phyloP scores from a whole-genome alignment of 2,329 filamentous ascomycete species.

The Fusarium subtropicale region DNA sequence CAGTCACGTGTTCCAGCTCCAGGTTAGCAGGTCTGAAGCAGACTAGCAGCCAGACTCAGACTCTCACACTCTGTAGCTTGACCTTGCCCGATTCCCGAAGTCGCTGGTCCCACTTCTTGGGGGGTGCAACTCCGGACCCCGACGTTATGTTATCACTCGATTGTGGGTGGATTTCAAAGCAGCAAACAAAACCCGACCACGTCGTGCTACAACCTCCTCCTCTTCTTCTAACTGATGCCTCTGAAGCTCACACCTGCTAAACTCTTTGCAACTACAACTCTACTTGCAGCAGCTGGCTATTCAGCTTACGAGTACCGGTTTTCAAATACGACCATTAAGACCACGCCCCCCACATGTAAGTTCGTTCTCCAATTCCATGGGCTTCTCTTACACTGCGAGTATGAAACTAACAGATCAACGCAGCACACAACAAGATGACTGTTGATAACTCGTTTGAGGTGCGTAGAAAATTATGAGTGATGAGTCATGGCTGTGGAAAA shows the following conservation, averaged over 20 bases:
- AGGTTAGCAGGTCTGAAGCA: neutral
- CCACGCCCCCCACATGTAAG: conserved; percentile 42
- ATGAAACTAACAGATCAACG: conserved; percentile 39
- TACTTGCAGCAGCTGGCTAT: conserved; percentile 47
- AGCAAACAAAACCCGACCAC: conserved; percentile 36
- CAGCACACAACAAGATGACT: conserved; percentile 54
- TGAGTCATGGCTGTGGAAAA: conserved; percentile 41
- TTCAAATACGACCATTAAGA: conserved; percentile 38
- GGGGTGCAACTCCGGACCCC: conserved; percentile 33
- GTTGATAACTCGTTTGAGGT: conserved; percentile 62
- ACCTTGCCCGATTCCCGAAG: conserved; percentile 34
- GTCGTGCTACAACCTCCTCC: conserved; percentile 29
- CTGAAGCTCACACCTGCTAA: conserved; percentile 46
- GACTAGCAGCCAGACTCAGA: too few relatives aligned
- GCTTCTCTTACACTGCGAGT: conserved; percentile 44
- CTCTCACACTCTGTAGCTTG: neutral
- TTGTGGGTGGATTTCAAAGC: conserved; percentile 52
- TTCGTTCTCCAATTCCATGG: conserved; percentile 30
- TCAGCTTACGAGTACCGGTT: conserved; percentile 47
- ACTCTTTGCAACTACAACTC: conserved; percentile 47
- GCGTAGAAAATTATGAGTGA: conserved; percentile 42
- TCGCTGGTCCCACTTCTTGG: conserved; percentile 30
- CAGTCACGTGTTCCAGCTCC: conserved; percentile 35
- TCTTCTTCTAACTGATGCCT: conserved; percentile 42
- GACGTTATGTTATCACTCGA: conserved; percentile 40